phyloP scores from a whole-genome alignment of 805 yeast genomes.

The Candida multigemmis region DNA sequence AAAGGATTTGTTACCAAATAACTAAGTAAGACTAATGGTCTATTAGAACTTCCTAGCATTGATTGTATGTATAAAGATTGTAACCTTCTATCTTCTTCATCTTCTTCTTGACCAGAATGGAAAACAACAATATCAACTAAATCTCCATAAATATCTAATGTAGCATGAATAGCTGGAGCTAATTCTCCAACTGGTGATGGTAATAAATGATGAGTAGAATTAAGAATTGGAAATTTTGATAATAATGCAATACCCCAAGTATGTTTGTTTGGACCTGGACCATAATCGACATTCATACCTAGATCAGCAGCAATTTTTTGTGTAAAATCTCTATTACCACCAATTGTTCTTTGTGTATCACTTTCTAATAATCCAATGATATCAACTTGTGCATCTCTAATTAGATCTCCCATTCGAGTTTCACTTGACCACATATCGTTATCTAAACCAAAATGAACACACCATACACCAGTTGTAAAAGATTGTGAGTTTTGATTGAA shows the following conservation, averaged over 20 bases:
- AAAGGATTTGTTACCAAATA: conserved; percentile 84
- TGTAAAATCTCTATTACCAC: conserved; percentile 93
- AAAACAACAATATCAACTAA: conserved; percentile 88
- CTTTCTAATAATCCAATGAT: conserved; percentile 86
- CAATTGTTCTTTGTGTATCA: conserved; percentile 87
- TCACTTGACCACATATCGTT: conserved; percentile 98
- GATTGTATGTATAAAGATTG: conserved; percentile 72
- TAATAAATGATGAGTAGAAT: conserved; percentile 81
- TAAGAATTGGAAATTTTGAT: conserved; percentile 88
- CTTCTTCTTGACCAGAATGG: conserved; percentile 98
- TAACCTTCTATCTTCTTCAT: conserved; percentile 82
- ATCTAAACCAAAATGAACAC: conserved; percentile 93
- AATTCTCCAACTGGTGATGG: conserved; percentile 98
- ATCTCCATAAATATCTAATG: conserved; percentile 83
- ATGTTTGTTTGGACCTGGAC: conserved; percentile 96
- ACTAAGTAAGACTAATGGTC: conserved; percentile 83
- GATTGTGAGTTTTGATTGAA: conserved; percentile 43
- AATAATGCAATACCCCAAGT: conserved; percentile 96
- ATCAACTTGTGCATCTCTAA: conserved; percentile 82
- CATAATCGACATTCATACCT: conserved; percentile 92
- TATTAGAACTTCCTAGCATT: conserved; percentile 71
- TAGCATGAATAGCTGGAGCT: conserved; percentile 97
- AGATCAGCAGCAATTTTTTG: conserved; percentile 86
- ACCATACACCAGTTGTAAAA: conserved; percentile 96
- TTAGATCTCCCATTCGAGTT: conserved; percentile 75